These are phyloP conservation scores for Penicillium nucicola DNA, from an alignment of 495 filamentous ascomycete species.

Conservation along the genomic window DNA sequence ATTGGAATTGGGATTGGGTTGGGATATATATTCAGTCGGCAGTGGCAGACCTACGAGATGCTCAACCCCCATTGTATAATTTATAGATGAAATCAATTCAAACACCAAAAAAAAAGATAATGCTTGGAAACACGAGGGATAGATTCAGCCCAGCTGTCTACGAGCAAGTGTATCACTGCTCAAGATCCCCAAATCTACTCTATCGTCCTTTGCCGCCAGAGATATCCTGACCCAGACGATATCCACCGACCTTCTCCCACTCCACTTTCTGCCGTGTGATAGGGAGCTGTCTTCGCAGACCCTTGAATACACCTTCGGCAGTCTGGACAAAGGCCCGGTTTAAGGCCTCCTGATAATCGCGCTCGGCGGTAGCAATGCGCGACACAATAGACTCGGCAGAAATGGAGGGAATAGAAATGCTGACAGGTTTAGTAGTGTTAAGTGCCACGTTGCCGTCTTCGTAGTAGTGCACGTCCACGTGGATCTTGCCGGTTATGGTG, in stretches of 20 bases:
- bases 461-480: conserved; percentile 90
- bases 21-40: neutral
- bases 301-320: conserved; percentile 94
- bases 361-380: conserved; percentile 75
- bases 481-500: conserved; percentile 43
- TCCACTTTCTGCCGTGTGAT: conserved; percentile 98
- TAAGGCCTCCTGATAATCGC: conserved; percentile 92
- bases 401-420: conserved; percentile 52
- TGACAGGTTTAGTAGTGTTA: conserved; percentile 74
- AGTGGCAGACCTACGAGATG: neutral
- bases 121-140: conserved; percentile 7
- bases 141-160: conserved; percentile 9
- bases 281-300: conserved; percentile 84
- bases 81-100: neutral
- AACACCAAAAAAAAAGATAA: neutral
- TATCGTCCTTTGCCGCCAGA: conserved; percentile 41
- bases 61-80: neutral
- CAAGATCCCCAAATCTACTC: conserved; percentile 2
- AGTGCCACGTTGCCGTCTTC: conserved; percentile 98
- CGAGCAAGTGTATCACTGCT: conserved; percentile 3
- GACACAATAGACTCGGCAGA: conserved; percentile 66
- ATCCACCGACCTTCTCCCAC: conserved; percentile 99
- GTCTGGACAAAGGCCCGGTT: conserved; percentile 84
- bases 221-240: conserved; percentile 75
- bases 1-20: no score